These are phyloP conservation scores for Primulina huaijiensis DNA, from an alignment of 257 asterid species.

Conservation along the genomic window DNA sequence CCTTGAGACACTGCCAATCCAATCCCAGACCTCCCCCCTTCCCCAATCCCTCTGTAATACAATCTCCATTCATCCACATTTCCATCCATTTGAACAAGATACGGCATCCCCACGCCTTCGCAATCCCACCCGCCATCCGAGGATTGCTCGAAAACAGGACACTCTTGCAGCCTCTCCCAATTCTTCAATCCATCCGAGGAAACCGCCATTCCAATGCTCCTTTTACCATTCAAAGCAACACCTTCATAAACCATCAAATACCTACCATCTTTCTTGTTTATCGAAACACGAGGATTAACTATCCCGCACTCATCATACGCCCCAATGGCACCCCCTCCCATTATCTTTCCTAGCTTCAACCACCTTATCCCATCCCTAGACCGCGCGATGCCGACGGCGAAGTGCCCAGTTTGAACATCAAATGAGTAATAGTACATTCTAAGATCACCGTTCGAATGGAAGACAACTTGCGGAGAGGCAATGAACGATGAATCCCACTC, in stretches of 20 bases:
- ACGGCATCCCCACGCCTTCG: slow-evolving; percentile 77
- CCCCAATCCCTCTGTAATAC: slow-evolving; percentile 77
- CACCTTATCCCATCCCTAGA: slow-evolving; percentile 90
- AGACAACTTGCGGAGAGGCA: slow-evolving; percentile 81
- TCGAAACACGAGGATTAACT: slow-evolving; percentile 51
- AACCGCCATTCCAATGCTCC: slow-evolving; percentile 60
- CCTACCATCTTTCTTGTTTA: slow-evolving; percentile 53
- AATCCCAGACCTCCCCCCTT: slow-evolving; percentile 66
- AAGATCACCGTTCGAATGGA: slow-evolving; percentile 58
- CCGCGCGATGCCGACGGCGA: slow-evolving; percentile 63
- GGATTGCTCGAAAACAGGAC: slow-evolving; percentile 42
- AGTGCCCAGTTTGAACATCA: slow-evolving; percentile 40
- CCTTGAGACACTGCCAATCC: slow-evolving; percentile 76
- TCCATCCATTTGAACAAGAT: slow-evolving; percentile 76
- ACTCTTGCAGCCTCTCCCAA: slow-evolving; percentile 58
- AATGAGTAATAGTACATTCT: slow-evolving; percentile 89
- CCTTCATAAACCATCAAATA: slow-evolving; percentile 90
- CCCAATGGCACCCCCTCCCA: slow-evolving; percentile 45
- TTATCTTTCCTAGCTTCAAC: slow-evolving; percentile 68
- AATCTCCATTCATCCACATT: slow-evolving; percentile 71
- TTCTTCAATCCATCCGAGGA: slow-evolving; percentile 71
- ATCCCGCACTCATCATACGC: slow-evolving; percentile 61
- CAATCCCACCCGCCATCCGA: slow-evolving; percentile 70
- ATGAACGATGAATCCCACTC: slow-evolving; percentile 84
- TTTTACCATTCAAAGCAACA: slow-evolving; percentile 42